Percentiles rank a stretch among this genome's conserved stretches.
These are phyloP conservation scores for Ilyonectria mors-panacis DNA, from an alignment of 2,329 filamentous ascomycete genomes.

Conservation along the genomic window DNA sequence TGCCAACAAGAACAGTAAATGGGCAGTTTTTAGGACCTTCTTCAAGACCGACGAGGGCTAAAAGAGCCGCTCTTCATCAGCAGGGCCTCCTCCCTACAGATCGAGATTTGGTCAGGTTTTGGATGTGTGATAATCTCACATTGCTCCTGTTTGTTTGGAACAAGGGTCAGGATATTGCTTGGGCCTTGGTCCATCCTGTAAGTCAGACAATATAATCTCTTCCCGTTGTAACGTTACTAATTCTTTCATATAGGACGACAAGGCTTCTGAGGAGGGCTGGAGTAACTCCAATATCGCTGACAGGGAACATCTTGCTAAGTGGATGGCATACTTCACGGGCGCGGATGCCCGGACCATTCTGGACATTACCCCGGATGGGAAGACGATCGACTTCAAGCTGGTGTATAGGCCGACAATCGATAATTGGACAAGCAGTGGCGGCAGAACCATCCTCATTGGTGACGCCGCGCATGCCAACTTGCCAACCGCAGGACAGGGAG, in stretches of 20 bases:
- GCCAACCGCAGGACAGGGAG: conserved; percentile 28
- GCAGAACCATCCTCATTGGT: conserved; percentile 28
- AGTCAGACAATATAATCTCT: too few species aligned
- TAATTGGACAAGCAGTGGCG: conserved; percentile 24
- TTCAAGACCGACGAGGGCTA: conserved; percentile 21
- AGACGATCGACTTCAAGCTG: conserved; percentile 30
- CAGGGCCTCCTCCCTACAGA: conserved; percentile 14
- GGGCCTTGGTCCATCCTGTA: conserved; percentile 28
- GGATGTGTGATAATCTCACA: conserved; percentile 29
- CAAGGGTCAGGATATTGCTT: conserved; percentile 23
- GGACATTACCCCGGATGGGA: conserved; percentile 17
- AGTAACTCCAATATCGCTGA: conserved; percentile 32
- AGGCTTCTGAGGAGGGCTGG: conserved; percentile 27
- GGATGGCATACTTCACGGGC: conserved; percentile 24
- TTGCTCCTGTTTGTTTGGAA: conserved; percentile 30
- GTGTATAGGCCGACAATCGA: conserved; percentile 29
- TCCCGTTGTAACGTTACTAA: too few species aligned
- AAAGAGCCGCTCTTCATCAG: conserved; percentile 12
- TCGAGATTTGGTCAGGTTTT: conserved; percentile 23
- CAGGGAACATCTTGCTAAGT: conserved; percentile 20
- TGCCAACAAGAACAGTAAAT: conserved; percentile 18
- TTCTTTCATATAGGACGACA: conserved; percentile 26
- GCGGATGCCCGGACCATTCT: conserved; percentile 22
- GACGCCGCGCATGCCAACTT: too few species aligned
- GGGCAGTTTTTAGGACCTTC: conserved; percentile 23